phyloP scores from a whole-genome alignment of 495 filamentous ascomycete genomes.

The Aspergillus saccharolyticus region DNA sequence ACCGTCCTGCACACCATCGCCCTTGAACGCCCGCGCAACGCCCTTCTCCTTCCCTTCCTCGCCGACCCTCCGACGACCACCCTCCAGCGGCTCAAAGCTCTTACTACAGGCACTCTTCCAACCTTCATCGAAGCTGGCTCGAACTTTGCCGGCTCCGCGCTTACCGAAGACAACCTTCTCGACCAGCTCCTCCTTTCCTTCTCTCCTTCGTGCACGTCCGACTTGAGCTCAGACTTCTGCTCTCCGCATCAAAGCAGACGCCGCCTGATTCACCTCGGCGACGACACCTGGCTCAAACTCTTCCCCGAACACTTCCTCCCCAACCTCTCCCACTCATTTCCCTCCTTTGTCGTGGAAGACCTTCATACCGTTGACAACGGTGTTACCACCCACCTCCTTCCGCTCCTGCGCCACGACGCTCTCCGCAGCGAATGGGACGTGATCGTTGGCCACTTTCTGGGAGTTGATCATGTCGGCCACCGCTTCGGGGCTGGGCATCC shows the following conservation, averaged over 20 bases:
- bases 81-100: slow-evolving; percentile 80
- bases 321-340: slow-evolving; percentile 75
- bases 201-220: background rate
- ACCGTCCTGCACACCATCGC: slow-evolving; percentile 77
- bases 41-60: slow-evolving; percentile 88
- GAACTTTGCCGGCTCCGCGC: slow-evolving; percentile 88
- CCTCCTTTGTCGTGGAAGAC: slow-evolving; percentile 96
- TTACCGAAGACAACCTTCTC: slow-evolving; percentile 90
- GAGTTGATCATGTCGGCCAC: slow-evolving; percentile 94
- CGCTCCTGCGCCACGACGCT: slow-evolving; percentile 58
- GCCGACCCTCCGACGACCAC: slow-evolving; percentile 93
- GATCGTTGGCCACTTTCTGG: slow-evolving; percentile 82
- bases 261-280: slow-evolving; percentile 82
- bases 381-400: slow-evolving; percentile 82
- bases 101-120: slow-evolving; percentile 90
- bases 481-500: slow-evolving; percentile 87
- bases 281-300: slow-evolving; percentile 89
- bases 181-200: slow-evolving; percentile 52
- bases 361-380: slow-evolving; percentile 92
- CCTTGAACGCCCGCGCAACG: slow-evolving; percentile 61
- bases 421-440: slow-evolving; percentile 69
- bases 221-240: background rate
- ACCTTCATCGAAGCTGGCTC: slow-evolving; percentile 89
- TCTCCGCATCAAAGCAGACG: slow-evolving; percentile 57
- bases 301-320: slow-evolving; percentile 86